Evolutionary conservation across 495 filamentous ascomycete species (phyloP).

Genomic region (Penicillium arizonense): DNA sequence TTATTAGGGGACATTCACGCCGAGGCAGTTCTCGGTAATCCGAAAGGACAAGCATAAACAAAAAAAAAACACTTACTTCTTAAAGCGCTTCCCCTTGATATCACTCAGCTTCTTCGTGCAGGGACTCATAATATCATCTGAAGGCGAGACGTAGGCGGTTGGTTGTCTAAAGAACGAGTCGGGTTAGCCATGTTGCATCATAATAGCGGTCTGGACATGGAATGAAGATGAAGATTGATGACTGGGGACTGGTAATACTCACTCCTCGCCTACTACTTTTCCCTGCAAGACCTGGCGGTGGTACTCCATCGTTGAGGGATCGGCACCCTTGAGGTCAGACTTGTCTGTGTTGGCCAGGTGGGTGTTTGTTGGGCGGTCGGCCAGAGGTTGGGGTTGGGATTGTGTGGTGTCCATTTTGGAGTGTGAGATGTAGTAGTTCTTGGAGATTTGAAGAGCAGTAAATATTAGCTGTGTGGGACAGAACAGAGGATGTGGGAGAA

Average conservation of each 20-base stretch:
- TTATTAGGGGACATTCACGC: neutral
- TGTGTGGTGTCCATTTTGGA: constrained; percentile 35
- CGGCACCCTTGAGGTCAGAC: constrained; percentile 33
- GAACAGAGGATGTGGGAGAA: constrained; percentile 7
- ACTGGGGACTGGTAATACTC: constrained; percentile 22
- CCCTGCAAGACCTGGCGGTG: constrained; percentile 75
- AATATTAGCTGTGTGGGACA: constrained; percentile 4
- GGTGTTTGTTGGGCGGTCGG: constrained; percentile 46
- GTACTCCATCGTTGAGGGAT: constrained; percentile 63
- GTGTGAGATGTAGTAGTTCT: neutral
- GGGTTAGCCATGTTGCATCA: neutral
- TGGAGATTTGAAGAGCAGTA: neutral
- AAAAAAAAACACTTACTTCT: constrained; percentile 37
- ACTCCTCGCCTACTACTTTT: constrained; percentile 70
- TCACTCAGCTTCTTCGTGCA: constrained; percentile 87
- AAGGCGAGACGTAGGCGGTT: constrained; percentile 81
- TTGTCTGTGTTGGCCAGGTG: constrained; percentile 37
- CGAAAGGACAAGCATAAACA: neutral
- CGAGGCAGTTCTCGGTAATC: neutral
- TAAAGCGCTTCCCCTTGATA: constrained; percentile 78
- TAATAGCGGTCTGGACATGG: neutral
- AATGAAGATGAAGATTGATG: no score
- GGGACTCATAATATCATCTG: constrained; percentile 88
- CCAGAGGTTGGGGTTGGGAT: constrained; percentile 39
- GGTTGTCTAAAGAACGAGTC: constrained; percentile 30